Evolutionary conservation across 2,329 filamentous ascomycete species (phyloP), one percentile per base, ranked within the genome.

Genomic region (Chrysoporthe cubensis): DNA sequence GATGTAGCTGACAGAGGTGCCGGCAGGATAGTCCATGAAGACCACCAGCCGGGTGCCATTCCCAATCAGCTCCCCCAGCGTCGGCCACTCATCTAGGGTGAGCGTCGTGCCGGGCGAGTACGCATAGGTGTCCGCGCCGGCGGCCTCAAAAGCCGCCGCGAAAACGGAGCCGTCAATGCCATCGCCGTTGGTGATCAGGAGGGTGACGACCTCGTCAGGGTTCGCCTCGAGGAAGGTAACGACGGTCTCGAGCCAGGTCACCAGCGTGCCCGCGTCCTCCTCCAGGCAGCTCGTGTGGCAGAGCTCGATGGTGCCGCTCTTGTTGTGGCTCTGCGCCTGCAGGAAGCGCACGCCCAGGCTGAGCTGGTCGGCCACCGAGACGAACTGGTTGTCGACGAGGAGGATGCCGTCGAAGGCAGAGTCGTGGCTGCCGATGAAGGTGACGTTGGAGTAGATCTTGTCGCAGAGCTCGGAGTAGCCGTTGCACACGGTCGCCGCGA

Each of bases 241-340:
- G 71, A 92, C 79, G 13, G 83, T 83, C 11, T 73, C 63, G n/a
- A 92, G 78, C 72, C 86, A 91, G 4, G 76, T 72, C 13, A 81
- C 76, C 18, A 92, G 78, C 0, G 83, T 76, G 0, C 90, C 90
- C 7, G 80, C 87, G 74, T 91, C 85, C 56, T 88, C 81, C 52
- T 88, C 78, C 57, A 80, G 73, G 76, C 90, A 92, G 21, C 81
- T 81, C 1, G 88, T 90, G 74, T 92, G 90, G 76, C 90, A 91
- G 74, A 90, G 80, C 71, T 88, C 79, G 59, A 91, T 81, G 1
- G 75, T 77, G 43, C 81, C 83, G 66, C 82, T 77, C 65, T 83
- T 77, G 46, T 83, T 77, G 73, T 90, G 89, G 3, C 88, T 88
- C 76, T 91, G 89, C 34, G 84, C 87, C 73, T 90, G 86, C 14